These are phyloP conservation scores for Triticum timopheevii DNA, from an alignment of 176 grass and related monocot genomes.

Conservation along the genomic window DNA sequence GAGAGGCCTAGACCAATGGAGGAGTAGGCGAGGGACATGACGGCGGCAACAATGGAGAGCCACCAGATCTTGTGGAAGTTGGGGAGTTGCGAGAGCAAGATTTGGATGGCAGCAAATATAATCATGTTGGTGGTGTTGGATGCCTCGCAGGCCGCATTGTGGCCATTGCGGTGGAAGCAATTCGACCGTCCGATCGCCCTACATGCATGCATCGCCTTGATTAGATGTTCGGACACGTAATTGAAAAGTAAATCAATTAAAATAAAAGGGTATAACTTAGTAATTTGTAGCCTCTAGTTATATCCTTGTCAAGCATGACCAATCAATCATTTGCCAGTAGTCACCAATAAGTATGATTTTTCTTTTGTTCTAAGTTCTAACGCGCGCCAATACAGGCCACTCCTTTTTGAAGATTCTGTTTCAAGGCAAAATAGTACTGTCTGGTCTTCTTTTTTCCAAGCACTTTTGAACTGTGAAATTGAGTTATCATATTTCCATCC, in stretches of 20 bases:
- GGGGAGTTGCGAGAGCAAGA: slow-evolving; percentile 72
- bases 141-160: slow-evolving; percentile 32
- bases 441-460: neutral
- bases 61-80: slow-evolving; percentile 95
- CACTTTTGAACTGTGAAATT: slow-evolving; percentile 31
- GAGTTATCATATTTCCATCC: neutral
- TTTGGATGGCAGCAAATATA: slow-evolving; percentile 77
- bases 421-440: neutral
- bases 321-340: neutral
- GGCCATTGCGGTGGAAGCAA: slow-evolving; percentile 71
- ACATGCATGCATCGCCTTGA: neutral
- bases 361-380: neutral
- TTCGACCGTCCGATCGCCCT: slow-evolving; percentile 78
- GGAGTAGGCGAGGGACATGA: slow-evolving; percentile 90
- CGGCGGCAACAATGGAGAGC: slow-evolving; percentile 82
- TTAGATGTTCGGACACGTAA: neutral
- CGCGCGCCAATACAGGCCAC: slow-evolving; percentile 18
- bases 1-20: slow-evolving; percentile 82
- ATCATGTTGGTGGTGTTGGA: slow-evolving; percentile 65
- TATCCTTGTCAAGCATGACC: neutral
- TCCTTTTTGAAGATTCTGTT: slow-evolving; percentile 28
- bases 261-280: neutral
- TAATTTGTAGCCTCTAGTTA: neutral
- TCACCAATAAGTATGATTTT: neutral
- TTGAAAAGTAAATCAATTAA: neutral